These are phyloP conservation scores for Evernia prunastri DNA, from an alignment of 495 filamentous ascomycete genomes.

Conservation along the genomic window DNA sequence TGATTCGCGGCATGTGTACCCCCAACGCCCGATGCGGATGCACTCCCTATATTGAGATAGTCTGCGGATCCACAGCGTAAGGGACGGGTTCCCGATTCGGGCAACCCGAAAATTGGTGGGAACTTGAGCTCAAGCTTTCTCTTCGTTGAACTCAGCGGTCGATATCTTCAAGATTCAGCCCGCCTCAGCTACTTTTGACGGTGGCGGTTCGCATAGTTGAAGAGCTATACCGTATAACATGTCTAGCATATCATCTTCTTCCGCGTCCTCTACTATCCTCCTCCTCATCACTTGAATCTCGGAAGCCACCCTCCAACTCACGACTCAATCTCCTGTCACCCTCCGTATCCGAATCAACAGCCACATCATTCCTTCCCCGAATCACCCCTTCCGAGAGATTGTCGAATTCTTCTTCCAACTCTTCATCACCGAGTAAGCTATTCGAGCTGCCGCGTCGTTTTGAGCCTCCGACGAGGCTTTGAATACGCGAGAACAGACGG, in stretches of 20 bases:
- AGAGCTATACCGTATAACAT: neutral
- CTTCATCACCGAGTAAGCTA: constrained; percentile 27
- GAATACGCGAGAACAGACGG: constrained; percentile 13
- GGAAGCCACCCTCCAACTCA: constrained; percentile 75
- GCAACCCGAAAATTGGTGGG: neutral
- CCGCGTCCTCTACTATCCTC: constrained; percentile 13
- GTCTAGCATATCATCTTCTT: neutral
- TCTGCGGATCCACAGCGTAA: neutral
- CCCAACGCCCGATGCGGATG: neutral
- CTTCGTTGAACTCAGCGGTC: neutral
- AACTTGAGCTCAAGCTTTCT: neutral
- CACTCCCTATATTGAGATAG: neutral
- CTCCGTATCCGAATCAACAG: constrained; percentile 39
- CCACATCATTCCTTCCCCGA: constrained; percentile 46
- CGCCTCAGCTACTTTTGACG: neutral
- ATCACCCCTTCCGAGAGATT: constrained; percentile 54
- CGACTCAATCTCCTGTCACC: constrained; percentile 60
- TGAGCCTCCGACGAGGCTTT: constrained; percentile 11
- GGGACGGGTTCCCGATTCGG: neutral
- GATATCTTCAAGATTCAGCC: neutral
- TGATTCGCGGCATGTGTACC: neutral
- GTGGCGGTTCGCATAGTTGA: neutral
- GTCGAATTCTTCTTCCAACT: constrained; percentile 24
- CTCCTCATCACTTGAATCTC: constrained; percentile 46
- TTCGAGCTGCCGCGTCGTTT: constrained; percentile 19